Evolutionary conservation across 1,139 yeast genomes (phyloP).

Genomic region (Blastobotrys proliferans): DNA sequence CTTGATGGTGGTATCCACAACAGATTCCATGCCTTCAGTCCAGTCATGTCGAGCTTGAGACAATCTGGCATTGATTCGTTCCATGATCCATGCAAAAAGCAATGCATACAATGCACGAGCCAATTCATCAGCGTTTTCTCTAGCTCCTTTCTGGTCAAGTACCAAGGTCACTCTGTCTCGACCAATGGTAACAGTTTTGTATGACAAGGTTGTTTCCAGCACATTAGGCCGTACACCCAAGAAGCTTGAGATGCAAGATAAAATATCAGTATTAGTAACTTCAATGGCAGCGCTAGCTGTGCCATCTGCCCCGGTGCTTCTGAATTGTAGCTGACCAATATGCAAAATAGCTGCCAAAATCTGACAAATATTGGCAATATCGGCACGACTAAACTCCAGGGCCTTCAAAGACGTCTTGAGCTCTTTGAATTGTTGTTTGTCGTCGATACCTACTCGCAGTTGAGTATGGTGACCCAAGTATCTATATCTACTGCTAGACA

Average conservation of each 20-base stretch:
- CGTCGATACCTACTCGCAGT: constrained; percentile 38
- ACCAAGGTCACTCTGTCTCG: constrained; percentile 41
- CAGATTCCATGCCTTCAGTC: constrained; percentile 27
- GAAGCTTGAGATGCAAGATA: constrained; percentile 38
- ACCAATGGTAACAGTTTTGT: constrained; percentile 38
- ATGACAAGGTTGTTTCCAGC: constrained; percentile 36
- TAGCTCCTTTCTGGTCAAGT: constrained; percentile 40
- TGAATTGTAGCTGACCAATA: constrained; percentile 39
- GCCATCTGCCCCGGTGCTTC: constrained; percentile 34
- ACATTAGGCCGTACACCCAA: constrained; percentile 40
- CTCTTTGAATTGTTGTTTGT: constrained; percentile 35
- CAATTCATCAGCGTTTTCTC: constrained; percentile 41
- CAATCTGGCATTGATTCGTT: constrained; percentile 35
- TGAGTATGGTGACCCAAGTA: constrained; percentile 42
- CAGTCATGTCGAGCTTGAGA: constrained; percentile 30
- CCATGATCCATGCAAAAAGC: constrained; percentile 40
- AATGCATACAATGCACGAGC: constrained; percentile 41
- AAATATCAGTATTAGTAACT: constrained; percentile 35
- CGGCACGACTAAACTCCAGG: constrained; percentile 38
- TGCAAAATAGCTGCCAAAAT: constrained; percentile 43
- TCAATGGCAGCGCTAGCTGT: constrained; percentile 38
- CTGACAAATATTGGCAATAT: constrained; percentile 42
- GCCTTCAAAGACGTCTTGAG: constrained; percentile 36
- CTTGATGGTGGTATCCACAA: constrained; percentile 37
- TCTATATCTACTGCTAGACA: constrained; percentile 32